Percentiles rank a stretch among this genome's conserved stretches.
phyloP scores from a whole-genome alignment of 345 rosid species.

The Populus deltoides region DNA sequence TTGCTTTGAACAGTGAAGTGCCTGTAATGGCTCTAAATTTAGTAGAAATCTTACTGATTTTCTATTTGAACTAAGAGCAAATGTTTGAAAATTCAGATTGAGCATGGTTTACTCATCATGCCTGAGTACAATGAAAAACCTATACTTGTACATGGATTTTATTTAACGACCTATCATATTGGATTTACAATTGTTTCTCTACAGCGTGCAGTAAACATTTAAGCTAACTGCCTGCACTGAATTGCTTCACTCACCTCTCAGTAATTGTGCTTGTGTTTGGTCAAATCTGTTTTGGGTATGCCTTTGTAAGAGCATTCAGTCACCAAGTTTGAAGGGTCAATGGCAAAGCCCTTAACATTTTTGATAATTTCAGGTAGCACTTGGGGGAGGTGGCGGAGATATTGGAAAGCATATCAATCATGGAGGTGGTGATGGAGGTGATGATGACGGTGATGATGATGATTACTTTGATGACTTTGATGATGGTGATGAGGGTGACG shows the following conservation, averaged over 20 bases:
- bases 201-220: background rate
- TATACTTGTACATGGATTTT: background rate
- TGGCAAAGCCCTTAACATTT: slow-evolving; percentile 17
- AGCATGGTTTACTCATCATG: background rate
- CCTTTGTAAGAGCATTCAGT: background rate
- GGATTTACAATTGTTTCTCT: background rate
- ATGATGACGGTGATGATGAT: slow-evolving; percentile 90
- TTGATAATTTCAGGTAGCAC: slow-evolving; percentile 56
- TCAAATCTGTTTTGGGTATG: background rate
- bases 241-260: background rate
- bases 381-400: slow-evolving; percentile 92
- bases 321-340: background rate
- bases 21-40: background rate
- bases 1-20: background rate
- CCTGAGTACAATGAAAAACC: background rate
- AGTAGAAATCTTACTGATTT: background rate
- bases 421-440: slow-evolving; percentile 97
- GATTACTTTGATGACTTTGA: slow-evolving; percentile 90
- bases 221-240: background rate
- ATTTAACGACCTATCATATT: background rate
- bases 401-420: slow-evolving; percentile 76
- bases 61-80: background rate
- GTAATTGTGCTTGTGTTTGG: background rate
- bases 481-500: slow-evolving; percentile 87
- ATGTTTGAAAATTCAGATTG: too few species aligned